Evolutionary conservation across 345 rosid genomes (phyloP), one percentile per base, ranked within the genome.

Genomic region (Rhodamnia rubescens): DNA sequence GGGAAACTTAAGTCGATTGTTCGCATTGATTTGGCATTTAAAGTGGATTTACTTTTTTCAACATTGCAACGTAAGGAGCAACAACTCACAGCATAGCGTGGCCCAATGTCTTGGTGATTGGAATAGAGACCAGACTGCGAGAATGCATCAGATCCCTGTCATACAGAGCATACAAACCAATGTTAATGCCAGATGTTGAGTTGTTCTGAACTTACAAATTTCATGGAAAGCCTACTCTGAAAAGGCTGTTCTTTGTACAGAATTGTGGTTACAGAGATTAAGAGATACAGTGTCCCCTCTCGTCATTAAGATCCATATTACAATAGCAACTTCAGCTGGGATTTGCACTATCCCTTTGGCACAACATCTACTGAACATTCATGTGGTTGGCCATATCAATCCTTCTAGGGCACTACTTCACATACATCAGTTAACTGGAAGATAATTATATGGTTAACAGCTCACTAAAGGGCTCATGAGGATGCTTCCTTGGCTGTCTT

Each of bases 31-130:
- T 52, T 55, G 24, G 27, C 44, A 87, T 40, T 49, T 59, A n/a
- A 44, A 50, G 18, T 40, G 86, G 69, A 53, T 52, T 53, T 81
- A 36, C 13, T 52, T 86, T 8, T 83, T 32, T 22, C 47, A 9
- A 69, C 40, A 8, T 69, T 36, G 80, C 47, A 69, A 36, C 2
- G 21, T 18, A 69, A 36, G 26, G 80, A 69, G 14, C 47, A 9
- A 69, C 21, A 69, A 91, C 98, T 94, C 82, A 97, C 98, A 90
- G 98, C 93, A 85, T 97, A 97, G 47, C 98, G 98, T 1, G 96
- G 98, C 85, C 97, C 98, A 89, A 97, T 97, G 90, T 95, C 98
- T 93, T 97, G 99, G 90, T 97, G 99, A 91, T 95, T 95, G 88
- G 99, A 97, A 87, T 95, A 97, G 83, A 97, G 96, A 87, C 99